Conservation (phyloP, 2,329 filamentous ascomycete species). For the Cylindrodendrum hubeiense region DNA sequence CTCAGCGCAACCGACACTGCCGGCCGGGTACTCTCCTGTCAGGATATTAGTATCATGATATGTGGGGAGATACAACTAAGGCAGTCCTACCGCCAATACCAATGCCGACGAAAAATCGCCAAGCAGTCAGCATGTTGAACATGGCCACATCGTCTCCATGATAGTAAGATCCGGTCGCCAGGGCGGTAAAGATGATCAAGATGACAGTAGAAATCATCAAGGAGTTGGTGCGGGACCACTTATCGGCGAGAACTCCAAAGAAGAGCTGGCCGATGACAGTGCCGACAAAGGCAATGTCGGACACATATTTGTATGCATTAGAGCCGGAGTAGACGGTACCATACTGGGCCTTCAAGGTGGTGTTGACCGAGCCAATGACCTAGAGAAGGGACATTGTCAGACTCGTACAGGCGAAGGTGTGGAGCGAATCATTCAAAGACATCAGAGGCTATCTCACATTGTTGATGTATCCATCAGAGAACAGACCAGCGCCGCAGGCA, state of each 20-base stretch:
- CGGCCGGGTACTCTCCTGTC: conserved; percentile 78
- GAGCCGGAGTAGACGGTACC: conserved; percentile 76
- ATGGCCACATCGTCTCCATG: conserved; percentile 77
- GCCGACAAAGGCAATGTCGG: conserved; percentile 87
- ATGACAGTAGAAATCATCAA: conserved; percentile 86
- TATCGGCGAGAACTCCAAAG: conserved; percentile 86
- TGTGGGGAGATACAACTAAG: accelerated
- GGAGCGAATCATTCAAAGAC: not conserved
- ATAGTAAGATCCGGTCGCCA: conserved; percentile 82
- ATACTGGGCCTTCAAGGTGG: conserved; percentile 79
- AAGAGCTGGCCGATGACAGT: conserved; percentile 85
- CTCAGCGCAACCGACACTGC: conserved; percentile 86
- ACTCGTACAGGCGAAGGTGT: not conserved
- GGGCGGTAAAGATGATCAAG: conserved; percentile 85
- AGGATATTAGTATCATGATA: not conserved
- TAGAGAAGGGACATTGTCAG: conserved; percentile 45
- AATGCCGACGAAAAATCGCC: conserved; percentile 84
- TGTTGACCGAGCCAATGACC: conserved; percentile 91
- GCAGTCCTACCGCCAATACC: conserved; percentile 76
- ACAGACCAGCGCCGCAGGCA: conserved; percentile 89
- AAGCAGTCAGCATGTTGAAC: conserved; percentile 82
- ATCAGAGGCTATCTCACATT: conserved; percentile 76
- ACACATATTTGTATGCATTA: conserved; percentile 78
- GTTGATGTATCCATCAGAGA: conserved; percentile 93
- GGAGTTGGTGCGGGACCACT: conserved; percentile 86